A percentile compares a stretch with the other conserved stretches of the same genome.
phyloP scores from a whole-genome alignment of 495 filamentous ascomycete genomes.

The Xylaria castorea region DNA sequence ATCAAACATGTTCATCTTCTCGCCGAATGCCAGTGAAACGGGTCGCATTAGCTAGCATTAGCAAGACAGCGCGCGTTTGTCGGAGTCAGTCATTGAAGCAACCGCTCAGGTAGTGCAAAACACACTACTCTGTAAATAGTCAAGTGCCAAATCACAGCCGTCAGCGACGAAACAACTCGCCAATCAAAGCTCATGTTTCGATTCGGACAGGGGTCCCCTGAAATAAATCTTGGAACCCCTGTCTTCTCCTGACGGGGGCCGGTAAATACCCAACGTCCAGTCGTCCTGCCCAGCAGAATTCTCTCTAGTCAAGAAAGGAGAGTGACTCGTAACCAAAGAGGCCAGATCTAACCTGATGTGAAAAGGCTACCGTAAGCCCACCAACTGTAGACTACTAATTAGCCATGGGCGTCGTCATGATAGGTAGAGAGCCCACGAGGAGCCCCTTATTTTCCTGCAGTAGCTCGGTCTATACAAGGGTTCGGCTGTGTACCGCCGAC shows the following conservation, averaged over 20 bases:
- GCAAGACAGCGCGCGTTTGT: neutral
- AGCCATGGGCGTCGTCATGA: neutral
- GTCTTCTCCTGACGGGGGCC: conserved; percentile 4
- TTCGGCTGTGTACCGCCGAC: neutral
- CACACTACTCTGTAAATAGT: neutral
- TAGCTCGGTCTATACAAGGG: neutral
- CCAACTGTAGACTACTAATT: neutral
- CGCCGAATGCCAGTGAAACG: neutral
- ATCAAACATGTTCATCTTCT: conserved; percentile 13
- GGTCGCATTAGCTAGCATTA: neutral
- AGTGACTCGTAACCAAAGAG: conserved; percentile 14
- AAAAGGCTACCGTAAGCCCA: neutral
- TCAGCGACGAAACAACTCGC: conserved; percentile 9
- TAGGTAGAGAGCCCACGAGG: conserved; percentile 1
- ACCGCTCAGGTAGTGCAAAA: neutral
- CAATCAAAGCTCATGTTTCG: conserved; percentile 18
- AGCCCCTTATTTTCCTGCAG: neutral
- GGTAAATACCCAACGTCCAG: conserved; percentile 16
- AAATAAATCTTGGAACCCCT: conserved; percentile 6
- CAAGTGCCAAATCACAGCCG: neutral
- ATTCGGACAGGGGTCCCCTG: conserved; percentile 12
- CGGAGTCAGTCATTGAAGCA: conserved; percentile 11
- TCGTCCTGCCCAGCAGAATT: conserved; percentile 8
- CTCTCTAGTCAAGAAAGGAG: neutral
- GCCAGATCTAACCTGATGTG: neutral